A percentile compares a stretch with the other conserved stretches of the same genome.
Conservation (phyloP, 768 basidiomycete genomes). For the Lentinula sp. region DNA sequence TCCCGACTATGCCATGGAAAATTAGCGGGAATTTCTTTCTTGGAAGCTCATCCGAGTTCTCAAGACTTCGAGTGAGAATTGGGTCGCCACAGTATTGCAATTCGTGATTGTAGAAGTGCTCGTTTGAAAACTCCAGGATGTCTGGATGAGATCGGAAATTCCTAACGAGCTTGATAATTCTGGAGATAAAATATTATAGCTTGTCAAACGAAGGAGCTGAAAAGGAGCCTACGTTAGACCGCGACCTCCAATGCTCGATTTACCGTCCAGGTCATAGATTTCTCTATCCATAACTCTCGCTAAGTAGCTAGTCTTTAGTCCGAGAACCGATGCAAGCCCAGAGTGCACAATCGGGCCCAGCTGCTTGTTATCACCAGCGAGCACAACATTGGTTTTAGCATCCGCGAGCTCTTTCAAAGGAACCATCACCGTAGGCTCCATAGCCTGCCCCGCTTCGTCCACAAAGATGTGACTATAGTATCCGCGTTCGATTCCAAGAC, state of each 20-base stretch:
- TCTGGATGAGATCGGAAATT: constrained; percentile 62
- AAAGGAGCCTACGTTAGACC: constrained; percentile 21
- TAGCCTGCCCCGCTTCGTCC: constrained; percentile 62
- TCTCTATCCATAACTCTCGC: constrained; percentile 52
- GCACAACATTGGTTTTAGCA: constrained; percentile 45
- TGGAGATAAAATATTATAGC: constrained; percentile 16
- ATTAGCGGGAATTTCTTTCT: constrained; percentile 50
- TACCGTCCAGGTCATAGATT: constrained; percentile 26
- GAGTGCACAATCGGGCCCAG: constrained; percentile 66
- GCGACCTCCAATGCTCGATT: constrained; percentile 11
- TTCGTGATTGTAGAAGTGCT: constrained; percentile 51
- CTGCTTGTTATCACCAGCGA: constrained; percentile 70
- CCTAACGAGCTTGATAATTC: constrained; percentile 55
- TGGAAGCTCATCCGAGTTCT: constrained; percentile 31
- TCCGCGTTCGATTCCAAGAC: constrained; percentile 41
- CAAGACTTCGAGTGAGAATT: constrained; percentile 18
- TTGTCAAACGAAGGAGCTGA: not conserved
- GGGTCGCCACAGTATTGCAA: constrained; percentile 41
- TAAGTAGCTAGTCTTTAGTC: constrained; percentile 53
- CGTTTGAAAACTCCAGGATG: constrained; percentile 58
- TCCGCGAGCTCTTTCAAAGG: constrained; percentile 51
- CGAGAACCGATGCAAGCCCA: constrained; percentile 45
- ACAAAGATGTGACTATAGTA: constrained; percentile 58
- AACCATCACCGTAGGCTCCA: constrained; percentile 54
- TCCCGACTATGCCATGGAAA: constrained; percentile 55